Evolutionary conservation across 169 alveolate species (phyloP).

Genomic region (Perkinsus olseni): DNA sequence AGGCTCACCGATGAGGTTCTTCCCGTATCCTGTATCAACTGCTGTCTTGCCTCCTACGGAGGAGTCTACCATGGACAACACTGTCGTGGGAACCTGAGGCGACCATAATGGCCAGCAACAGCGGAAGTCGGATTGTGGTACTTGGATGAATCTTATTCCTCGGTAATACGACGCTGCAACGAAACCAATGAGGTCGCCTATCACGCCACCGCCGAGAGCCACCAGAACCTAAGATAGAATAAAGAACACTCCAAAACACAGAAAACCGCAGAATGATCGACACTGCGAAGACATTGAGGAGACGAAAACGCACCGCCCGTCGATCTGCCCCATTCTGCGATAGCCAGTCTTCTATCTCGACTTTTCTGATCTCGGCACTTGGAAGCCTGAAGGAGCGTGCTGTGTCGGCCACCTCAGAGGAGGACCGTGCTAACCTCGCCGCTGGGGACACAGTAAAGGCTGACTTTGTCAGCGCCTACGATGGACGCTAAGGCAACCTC

Average conservation of each 20-base stretch:
- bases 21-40: conserved; percentile 32
- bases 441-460: neutral
- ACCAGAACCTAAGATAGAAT: conserved; percentile 19
- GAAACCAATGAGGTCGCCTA: conserved; percentile 50
- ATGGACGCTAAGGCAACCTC: neutral
- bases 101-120: too few species aligned
- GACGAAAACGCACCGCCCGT: neutral
- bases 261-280: too few species aligned
- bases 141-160: conserved; percentile 33
- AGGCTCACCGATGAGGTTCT: conserved; percentile 23
- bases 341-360: neutral
- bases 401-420: neutral
- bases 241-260: neutral
- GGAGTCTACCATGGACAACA: conserved; percentile 53
- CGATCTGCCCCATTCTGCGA: neutral
- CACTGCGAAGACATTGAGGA: neutral
- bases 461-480: neutral
- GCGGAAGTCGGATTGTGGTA: neutral
- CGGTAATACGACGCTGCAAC: conserved; percentile 43
- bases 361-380: neutral
- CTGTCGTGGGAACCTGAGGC: conserved; percentile 46
- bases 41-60: conserved; percentile 56
- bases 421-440: neutral
- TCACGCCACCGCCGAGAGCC: conserved; percentile 58
- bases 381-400: neutral